Conservation (phyloP, 164 flowering plant species). For the Annona cherimola region DNA sequence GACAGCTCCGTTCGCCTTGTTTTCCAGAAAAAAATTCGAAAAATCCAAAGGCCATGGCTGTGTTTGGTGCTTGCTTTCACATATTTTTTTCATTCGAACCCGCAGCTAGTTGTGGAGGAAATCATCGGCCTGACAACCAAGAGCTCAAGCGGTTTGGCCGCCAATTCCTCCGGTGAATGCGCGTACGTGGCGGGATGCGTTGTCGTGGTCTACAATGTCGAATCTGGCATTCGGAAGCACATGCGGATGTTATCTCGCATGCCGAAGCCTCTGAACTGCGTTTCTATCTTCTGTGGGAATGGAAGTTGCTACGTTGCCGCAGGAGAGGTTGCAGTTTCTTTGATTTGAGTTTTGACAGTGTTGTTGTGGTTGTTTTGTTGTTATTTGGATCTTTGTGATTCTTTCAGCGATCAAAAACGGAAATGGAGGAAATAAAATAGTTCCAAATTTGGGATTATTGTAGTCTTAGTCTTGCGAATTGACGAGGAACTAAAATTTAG, state of each 20-base stretch:
- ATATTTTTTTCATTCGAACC: background rate
- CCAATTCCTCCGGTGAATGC: constrained; percentile 35
- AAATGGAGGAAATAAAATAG: background rate
- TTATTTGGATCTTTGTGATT: background rate
- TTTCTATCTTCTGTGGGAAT: constrained; percentile 39
- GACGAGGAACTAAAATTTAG: background rate
- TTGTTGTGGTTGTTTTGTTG: background rate
- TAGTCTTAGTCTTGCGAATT: background rate
- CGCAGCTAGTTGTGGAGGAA: constrained; percentile 56
- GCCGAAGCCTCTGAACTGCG: constrained; percentile 64
- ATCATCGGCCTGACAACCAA: constrained; percentile 55
- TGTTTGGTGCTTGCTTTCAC: background rate
- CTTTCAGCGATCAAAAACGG: background rate
- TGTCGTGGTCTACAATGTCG: constrained; percentile 53
- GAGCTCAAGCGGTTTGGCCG: constrained; percentile 58
- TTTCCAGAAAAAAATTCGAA: background rate
- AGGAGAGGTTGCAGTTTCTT: constrained; percentile 44
- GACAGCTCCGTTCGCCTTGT: background rate
- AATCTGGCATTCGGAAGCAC: constrained; percentile 44
- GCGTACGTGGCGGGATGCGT: constrained; percentile 68
- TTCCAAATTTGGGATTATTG: background rate
- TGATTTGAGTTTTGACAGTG: background rate
- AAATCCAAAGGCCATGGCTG: background rate
- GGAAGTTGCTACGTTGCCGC: constrained; percentile 49
- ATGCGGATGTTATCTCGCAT: constrained; percentile 46